Base-by-base conservation (phyloP, 1,284 basidiomycete species). In the Cerrena zonata region DNA sequence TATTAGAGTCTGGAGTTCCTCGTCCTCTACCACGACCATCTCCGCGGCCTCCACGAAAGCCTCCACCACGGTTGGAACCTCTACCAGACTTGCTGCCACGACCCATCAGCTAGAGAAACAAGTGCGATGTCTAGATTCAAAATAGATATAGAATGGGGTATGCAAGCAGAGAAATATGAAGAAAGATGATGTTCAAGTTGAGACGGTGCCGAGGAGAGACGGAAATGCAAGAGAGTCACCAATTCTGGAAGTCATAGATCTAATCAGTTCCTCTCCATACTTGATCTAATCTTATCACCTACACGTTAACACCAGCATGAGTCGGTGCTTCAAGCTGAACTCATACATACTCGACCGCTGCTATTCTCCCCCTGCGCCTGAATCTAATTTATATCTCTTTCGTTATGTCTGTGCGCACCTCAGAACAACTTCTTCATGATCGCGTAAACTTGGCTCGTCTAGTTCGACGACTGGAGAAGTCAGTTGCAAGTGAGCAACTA, bases 371-470 rank as follows among this genome's bases (percentile, higher is more conserved):
- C n/a, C n/a, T n/a, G n/a, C n/a, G n/a, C n/a, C n/a, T n/a, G n/a
- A n/a, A n/a, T n/a, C n/a, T 7, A 34, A 34, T 15, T 34, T 34
- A 15, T 34, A 34, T 34, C 15, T 34, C 30, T 7, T 34, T 34
- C 2, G 30, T 22, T 18, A 65, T 65, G 65, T 57, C 42, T 48
- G 62, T 65, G 55, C 64, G 61, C 19, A 65, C 65, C 11, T 59
- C 62, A 49, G 75, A 77, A 46, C 71, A 76, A 56, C 50, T 62
- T 3, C 54, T 66, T 12, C 86, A 86, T 54, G 82, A 89, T 69
- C 76, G 79, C 55, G 77, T 89, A 15, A 89, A 89, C 63, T 70
- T 89, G 7, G 66, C 69, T 10, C 74, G 84, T 36, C 72, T 89
- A 1, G 67, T 89, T 5, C 72, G 76, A 41, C 67, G 80, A 49